These are phyloP conservation scores for Colletotrichum nymphaeae DNA, from an alignment of 2,329 filamentous ascomycete genomes.

Conservation along the genomic window DNA sequence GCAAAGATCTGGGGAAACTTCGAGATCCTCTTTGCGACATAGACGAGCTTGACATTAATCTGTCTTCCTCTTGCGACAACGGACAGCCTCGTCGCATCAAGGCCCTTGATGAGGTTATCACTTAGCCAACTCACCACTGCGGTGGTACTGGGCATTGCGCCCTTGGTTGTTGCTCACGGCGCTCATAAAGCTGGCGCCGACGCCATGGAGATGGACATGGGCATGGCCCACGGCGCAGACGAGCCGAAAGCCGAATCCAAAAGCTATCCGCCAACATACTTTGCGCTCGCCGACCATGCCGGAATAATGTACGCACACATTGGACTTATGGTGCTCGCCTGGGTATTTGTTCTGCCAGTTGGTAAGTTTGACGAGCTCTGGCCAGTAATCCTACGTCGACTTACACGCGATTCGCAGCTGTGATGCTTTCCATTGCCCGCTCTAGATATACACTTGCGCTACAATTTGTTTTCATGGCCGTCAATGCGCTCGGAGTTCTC, in stretches of 20 bases:
- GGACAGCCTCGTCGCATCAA: not conserved
- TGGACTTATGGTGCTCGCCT: slow-evolving; percentile 74
- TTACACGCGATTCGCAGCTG: slow-evolving; percentile 60
- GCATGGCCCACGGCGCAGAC: slow-evolving; percentile 26
- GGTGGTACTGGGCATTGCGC: slow-evolving; percentile 11
- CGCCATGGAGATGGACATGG: slow-evolving; percentile 32
- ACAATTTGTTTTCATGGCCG: slow-evolving; percentile 75
- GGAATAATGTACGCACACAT: slow-evolving; percentile 77
- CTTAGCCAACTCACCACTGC: not conserved
- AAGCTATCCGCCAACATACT: slow-evolving; percentile 65
- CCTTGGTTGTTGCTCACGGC: slow-evolving; percentile 24
- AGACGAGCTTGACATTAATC: not conserved
- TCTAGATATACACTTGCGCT: slow-evolving; percentile 78
- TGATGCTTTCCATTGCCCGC: slow-evolving; percentile 86
- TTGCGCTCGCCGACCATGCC: slow-evolving; percentile 63
- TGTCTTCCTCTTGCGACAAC: not conserved
- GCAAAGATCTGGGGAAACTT: not conserved
- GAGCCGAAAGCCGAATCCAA: slow-evolving; percentile 36
- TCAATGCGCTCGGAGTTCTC: slow-evolving; percentile 73
- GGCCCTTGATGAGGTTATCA: not conserved
- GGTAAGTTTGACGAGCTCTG: slow-evolving; percentile 62
- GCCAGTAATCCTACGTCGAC: not conserved
- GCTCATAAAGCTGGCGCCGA: slow-evolving; percentile 36
- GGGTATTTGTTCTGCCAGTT: slow-evolving; percentile 79
- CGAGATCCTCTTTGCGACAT: not conserved